Evolutionary conservation across 805 yeast species (phyloP).

Genomic region (Wickerhamiella brachini): DNA sequence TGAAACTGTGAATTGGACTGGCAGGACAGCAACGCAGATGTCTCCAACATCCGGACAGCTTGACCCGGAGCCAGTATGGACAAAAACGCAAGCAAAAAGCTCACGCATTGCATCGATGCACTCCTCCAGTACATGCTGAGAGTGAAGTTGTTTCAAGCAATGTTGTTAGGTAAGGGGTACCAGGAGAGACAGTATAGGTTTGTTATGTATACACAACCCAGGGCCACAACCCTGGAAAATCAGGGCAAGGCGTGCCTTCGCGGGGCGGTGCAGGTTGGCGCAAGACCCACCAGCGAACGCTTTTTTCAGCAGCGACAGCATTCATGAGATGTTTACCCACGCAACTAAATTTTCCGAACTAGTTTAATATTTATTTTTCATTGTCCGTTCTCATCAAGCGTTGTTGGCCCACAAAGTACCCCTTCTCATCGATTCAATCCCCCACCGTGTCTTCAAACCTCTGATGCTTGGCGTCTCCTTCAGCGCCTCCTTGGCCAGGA

Average conservation of each 20-base stretch:
- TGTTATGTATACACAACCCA: background rate
- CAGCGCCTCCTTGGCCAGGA: background rate
- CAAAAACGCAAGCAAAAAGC: background rate
- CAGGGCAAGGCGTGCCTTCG: background rate
- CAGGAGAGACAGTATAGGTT: background rate
- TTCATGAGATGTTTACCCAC: too few relatives aligned
- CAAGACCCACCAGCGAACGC: background rate
- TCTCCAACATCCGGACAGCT: constrained; percentile 10
- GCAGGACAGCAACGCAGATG: constrained; percentile 75
- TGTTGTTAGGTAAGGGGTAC: background rate
- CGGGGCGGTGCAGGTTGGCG: background rate
- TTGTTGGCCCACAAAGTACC: too few relatives aligned
- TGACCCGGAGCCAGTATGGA: background rate
- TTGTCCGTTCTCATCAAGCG: too few relatives aligned
- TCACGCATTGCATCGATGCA: background rate
- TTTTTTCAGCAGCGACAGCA: background rate
- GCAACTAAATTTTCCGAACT: too few relatives aligned
- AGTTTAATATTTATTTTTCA: too few relatives aligned
- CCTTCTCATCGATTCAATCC: too few relatives aligned
- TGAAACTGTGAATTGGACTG: constrained; percentile 81
- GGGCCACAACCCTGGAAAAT: background rate
- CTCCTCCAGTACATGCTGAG: background rate
- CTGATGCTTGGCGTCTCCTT: background rate
- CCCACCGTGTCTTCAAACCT: too few relatives aligned
- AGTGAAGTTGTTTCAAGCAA: background rate